phyloP scores from a whole-genome alignment of 2,329 filamentous ascomycete genomes.

The Fonsecaea nubica region DNA sequence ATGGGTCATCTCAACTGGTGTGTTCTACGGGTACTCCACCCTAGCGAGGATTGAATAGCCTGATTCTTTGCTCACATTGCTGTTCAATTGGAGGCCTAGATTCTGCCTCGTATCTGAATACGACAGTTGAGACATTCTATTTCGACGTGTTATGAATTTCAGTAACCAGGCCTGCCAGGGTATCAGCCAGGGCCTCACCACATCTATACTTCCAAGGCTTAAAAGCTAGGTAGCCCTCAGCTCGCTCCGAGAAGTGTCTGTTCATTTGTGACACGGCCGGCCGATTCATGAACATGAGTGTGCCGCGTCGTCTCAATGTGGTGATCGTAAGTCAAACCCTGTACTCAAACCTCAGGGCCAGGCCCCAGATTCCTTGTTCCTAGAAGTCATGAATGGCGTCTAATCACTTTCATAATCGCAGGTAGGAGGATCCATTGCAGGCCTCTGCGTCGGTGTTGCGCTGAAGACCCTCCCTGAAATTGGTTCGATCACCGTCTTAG shows the following conservation, averaged over 20 bases:
- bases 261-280: neutral
- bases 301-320: neutral
- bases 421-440: slow-evolving; percentile 35
- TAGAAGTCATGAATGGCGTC: neutral
- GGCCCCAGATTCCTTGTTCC: neutral
- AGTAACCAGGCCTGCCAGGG: neutral
- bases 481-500: slow-evolving; percentile 28
- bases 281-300: neutral
- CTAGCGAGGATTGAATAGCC: neutral
- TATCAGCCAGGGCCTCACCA: neutral
- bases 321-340: slow-evolving; percentile 2
- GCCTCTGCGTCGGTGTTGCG: slow-evolving; percentile 30
- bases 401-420: neutral
- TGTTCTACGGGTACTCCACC: neutral
- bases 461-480: slow-evolving; percentile 31
- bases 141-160: neutral
- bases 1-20: neutral
- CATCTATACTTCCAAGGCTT: neutral
- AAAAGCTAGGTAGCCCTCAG: neutral
- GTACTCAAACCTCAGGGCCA: neutral
- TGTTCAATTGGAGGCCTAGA: neutral
- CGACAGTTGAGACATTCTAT: neutral
- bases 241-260: neutral
- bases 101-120: neutral
- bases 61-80: neutral